phyloP scores from a whole-genome alignment of 2,329 filamentous ascomycete genomes.

The Onygenales sp. region DNA sequence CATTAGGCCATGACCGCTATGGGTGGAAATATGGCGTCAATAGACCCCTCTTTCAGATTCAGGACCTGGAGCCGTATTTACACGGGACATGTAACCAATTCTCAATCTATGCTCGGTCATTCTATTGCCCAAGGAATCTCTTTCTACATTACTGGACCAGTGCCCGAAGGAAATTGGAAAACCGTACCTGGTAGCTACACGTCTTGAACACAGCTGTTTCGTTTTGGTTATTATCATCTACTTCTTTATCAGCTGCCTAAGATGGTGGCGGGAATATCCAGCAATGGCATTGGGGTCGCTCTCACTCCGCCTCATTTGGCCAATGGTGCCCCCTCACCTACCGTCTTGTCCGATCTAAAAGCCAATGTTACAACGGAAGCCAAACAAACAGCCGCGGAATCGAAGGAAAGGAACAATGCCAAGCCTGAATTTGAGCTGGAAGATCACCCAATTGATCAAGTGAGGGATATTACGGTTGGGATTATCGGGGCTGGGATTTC shows the following conservation, averaged over 20 bases:
- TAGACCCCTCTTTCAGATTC: no score
- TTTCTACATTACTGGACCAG: no score
- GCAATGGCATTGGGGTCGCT: background rate
- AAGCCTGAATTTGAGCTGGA: slow-evolving; percentile 26
- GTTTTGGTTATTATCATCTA: background rate
- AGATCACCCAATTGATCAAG: slow-evolving; percentile 41
- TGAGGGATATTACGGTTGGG: slow-evolving; percentile 43
- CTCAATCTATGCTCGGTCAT: no score
- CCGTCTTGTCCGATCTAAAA: background rate
- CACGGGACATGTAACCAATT: no score
- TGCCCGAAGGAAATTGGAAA: no score
- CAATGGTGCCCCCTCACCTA: no score
- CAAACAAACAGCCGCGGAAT: background rate
- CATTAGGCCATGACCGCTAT: no score
- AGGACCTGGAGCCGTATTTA: no score
- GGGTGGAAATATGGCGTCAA: no score
- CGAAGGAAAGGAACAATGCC: background rate
- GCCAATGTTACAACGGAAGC: background rate
- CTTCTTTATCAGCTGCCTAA: background rate
- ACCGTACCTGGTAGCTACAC: no score
- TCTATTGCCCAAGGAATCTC: no score
- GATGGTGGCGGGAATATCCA: background rate
- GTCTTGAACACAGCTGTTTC: no score
- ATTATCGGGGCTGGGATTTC: slow-evolving; percentile 57
- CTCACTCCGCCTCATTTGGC: background rate